Conservation (phyloP, 495 filamentous ascomycete species). For the Glonium stellatum region DNA sequence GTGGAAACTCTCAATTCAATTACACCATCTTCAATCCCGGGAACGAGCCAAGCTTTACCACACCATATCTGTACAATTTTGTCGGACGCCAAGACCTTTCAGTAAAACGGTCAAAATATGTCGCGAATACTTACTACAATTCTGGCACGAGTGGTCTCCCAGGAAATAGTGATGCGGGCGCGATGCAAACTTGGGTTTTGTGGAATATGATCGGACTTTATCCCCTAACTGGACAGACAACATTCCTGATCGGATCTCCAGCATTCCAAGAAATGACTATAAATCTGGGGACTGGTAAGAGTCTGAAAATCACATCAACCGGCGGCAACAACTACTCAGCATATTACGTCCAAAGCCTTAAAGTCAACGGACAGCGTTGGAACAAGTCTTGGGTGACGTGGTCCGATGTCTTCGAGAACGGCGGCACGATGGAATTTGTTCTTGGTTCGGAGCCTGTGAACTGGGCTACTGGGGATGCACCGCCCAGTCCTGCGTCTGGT, state of each 20-base stretch:
- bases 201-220: constrained; percentile 69
- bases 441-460: constrained; percentile 46
- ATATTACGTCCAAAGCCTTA: constrained; percentile 26
- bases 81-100: constrained; percentile 53
- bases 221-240: constrained; percentile 57
- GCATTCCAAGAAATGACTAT: constrained; percentile 56
- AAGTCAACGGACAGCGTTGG: constrained; percentile 38
- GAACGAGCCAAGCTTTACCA: constrained; percentile 64
- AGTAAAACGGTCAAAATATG: constrained; percentile 48
- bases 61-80: constrained; percentile 68
- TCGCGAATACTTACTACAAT: constrained; percentile 51
- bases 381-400: constrained; percentile 56
- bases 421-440: constrained; percentile 56
- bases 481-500: constrained; percentile 50
- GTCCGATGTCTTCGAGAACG: constrained; percentile 56
- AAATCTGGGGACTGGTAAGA: constrained; percentile 48
- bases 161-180: constrained; percentile 62
- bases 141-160: constrained; percentile 45
- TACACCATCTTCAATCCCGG: constrained; percentile 60
- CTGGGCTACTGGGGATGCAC: constrained; percentile 54
- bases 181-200: constrained; percentile 63
- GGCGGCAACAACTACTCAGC: constrained; percentile 36
- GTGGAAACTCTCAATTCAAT: constrained; percentile 37
- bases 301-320: constrained; percentile 48
- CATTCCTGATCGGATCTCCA: constrained; percentile 57